These are phyloP conservation scores for Solanum pennellii DNA, from an alignment of 257 asterid genomes.

Conservation along the genomic window DNA sequence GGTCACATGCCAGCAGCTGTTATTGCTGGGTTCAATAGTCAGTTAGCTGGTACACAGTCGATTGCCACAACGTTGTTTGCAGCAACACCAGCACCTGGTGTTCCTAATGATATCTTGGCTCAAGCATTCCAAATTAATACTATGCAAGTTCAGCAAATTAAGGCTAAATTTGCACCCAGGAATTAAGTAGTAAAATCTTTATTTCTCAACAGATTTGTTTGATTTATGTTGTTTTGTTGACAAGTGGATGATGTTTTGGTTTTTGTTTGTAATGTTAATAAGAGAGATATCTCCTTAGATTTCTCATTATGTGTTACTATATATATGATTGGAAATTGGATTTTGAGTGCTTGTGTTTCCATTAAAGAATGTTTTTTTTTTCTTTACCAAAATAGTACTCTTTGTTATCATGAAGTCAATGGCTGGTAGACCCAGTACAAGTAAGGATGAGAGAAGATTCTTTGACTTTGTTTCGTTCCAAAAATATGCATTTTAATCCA, in stretches of 20 bases:
- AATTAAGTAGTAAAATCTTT: neutral
- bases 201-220: neutral
- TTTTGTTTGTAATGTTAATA: neutral
- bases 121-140: constrained; percentile 46
- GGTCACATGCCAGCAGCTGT: constrained; percentile 49
- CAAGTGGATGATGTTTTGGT: neutral
- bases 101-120: constrained; percentile 56
- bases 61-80: constrained; percentile 53
- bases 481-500: too few relatives aligned
- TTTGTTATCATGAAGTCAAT: neutral
- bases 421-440: neutral
- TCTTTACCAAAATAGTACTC: neutral
- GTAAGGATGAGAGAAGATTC: neutral
- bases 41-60: constrained; percentile 61
- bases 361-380: neutral
- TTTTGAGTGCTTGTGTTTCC: neutral
- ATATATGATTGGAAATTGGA: neutral
- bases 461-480: neutral
- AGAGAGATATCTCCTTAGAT: neutral
- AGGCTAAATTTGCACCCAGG: constrained; percentile 53
- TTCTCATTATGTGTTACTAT: neutral
- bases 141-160: constrained; percentile 49
- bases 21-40: constrained; percentile 67
- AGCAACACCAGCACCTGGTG: constrained; percentile 48
- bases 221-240: neutral